A percentile compares a stretch with the other conserved stretches of the same genome.
Evolutionary conservation across 2,329 filamentous ascomycete genomes (phyloP).

Genomic region (Claviceps paspali): DNA sequence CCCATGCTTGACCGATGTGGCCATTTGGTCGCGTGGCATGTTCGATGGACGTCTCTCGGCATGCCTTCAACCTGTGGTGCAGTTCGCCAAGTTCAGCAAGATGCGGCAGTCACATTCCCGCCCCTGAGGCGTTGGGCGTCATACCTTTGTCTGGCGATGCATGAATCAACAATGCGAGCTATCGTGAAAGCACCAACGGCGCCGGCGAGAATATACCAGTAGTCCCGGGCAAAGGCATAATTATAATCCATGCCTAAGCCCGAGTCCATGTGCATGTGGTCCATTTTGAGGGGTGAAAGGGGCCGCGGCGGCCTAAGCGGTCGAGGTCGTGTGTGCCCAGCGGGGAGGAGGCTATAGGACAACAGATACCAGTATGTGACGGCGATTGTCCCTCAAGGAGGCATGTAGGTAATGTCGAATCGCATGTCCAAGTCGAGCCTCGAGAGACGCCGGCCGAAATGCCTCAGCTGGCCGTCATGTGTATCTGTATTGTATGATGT

Average conservation of each 20-base stretch:
- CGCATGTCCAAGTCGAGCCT: not conserved
- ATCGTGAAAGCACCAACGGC: conserved; percentile 27
- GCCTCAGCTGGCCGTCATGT: no score
- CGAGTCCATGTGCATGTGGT: conserved; percentile 16
- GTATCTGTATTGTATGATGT: no score
- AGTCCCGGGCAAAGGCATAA: conserved; percentile 35
- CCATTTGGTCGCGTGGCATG: conserved; percentile 38
- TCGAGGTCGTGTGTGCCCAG: no score
- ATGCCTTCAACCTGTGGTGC: conserved; percentile 29
- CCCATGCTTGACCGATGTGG: conserved; percentile 34
- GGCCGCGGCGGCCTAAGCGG: conserved; percentile 11
- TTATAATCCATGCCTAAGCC: conserved; percentile 29
- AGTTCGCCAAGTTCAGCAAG: not conserved
- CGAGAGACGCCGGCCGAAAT: no score
- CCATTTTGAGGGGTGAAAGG: no score
- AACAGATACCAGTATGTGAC: no score
- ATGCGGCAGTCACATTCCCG: not conserved
- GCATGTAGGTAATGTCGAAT: not conserved
- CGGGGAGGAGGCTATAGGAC: no score
- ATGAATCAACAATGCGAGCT: conserved; percentile 27
- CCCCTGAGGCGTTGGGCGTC: no score
- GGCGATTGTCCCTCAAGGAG: conserved; percentile 1
- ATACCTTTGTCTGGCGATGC: conserved; percentile 28
- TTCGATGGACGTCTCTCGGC: conserved; percentile 25
- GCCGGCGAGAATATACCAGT: conserved; percentile 43